These are phyloP conservation scores for Phialophora verrucosa DNA, from an alignment of 2,329 filamentous ascomycete genomes.

Conservation along the genomic window DNA sequence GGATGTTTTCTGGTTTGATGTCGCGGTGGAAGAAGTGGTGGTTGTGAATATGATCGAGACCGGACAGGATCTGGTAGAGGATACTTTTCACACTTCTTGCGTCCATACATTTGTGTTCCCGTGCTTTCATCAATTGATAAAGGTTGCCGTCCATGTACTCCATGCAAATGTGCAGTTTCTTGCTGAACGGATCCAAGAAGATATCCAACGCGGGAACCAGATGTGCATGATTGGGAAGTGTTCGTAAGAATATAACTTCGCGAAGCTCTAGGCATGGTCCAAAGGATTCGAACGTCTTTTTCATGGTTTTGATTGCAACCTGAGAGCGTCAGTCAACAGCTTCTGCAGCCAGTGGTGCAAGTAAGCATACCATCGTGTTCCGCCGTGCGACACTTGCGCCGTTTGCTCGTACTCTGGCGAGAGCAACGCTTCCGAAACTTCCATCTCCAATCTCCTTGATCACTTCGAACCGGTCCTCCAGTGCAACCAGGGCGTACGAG, in stretches of 20 bases:
- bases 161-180: slow-evolving; percentile 97
- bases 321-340: slow-evolving; percentile 48
- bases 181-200: slow-evolving; percentile 93
- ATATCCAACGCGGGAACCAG: slow-evolving; percentile 98
- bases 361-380: slow-evolving; percentile 77
- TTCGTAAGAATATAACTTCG: slow-evolving; percentile 94
- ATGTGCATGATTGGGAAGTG: slow-evolving; percentile 84
- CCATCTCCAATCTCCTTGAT: slow-evolving; percentile 98
- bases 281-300: slow-evolving; percentile 97
- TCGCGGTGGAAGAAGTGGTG: slow-evolving; percentile 98
- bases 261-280: slow-evolving; percentile 87
- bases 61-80: slow-evolving; percentile 93
- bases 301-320: slow-evolving; percentile 99
- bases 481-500: slow-evolving; percentile 62
- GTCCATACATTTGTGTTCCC: slow-evolving; percentile 93
- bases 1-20: slow-evolving; percentile 98
- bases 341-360: background rate
- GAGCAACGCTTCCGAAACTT: slow-evolving; percentile 93
- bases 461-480: slow-evolving; percentile 95
- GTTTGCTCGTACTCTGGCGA: slow-evolving; percentile 88
- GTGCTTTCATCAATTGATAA: slow-evolving; percentile 98
- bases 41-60: slow-evolving; percentile 94
- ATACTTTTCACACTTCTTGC: slow-evolving; percentile 95
- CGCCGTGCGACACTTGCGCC: slow-evolving; percentile 86
- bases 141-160: slow-evolving; percentile 99